Base-by-base conservation (phyloP, 2,329 filamentous ascomycete genomes). In the Phaeophleospora eucalypticola region DNA sequence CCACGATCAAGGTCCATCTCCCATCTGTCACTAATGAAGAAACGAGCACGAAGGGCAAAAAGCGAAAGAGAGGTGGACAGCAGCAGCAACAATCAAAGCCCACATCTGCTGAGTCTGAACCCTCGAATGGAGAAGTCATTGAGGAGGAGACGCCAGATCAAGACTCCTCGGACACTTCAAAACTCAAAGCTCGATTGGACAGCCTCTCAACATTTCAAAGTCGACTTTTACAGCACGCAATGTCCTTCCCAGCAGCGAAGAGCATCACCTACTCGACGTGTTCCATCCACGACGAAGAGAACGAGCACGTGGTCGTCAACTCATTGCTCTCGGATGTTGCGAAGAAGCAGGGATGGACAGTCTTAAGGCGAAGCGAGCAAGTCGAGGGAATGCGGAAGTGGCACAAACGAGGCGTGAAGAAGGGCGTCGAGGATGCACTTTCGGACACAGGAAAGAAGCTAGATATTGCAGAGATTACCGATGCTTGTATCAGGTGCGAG, bases 211-310 rank as follows among this genome's bases (percentile, higher is more conserved):
- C 79, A 2, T 93, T 97, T 58, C 93, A 98, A 68, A 77, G 90
- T 4, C 80, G 80, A 19, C 80, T 97, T 9, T 73, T 98, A 2
- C 76, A 85, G 38, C 93, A 96, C 64, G 90, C 93, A 0, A 84
- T 97, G 68, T 69, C 72, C 17, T 98, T 97, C 58, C 84, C 89
- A 0, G 74, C 78, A 1, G 89, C 88, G 0, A 76, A 66, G 10
- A 84, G 81, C 55, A 83, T 97, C 36, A 90, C 88, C 0, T 98
- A 97, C 65, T 95, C 89, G 27, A 97, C 93, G 0, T 98, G 93
- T 65, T 97, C 91, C 0, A 72, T 95, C 2, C 84, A 97, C 64
- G 79, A 81, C 0, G 80, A 87, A 55, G 93, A 98, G 66, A 97
- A 98, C 59, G 93, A 98, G 68, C 70, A 78, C 1, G 90, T 97